These are phyloP conservation scores for Paralagenidium karlingii DNA, from an alignment of 352 stramenopile species.

Conservation along the genomic window DNA sequence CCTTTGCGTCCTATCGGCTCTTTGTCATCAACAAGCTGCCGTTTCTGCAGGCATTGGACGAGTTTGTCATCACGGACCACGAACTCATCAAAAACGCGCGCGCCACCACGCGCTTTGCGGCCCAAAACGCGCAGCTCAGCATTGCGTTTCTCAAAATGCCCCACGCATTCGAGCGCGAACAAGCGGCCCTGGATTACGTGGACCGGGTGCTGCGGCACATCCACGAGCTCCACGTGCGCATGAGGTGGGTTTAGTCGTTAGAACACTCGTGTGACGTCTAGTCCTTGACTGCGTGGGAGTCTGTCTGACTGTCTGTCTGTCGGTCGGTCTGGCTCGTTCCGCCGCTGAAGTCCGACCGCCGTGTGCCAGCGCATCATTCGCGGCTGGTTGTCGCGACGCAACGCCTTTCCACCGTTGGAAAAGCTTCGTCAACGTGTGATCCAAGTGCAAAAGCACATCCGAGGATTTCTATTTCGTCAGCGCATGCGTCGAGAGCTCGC, in stretches of 20 bases:
- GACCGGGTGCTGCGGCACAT: neutral
- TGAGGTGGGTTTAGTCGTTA: neutral
- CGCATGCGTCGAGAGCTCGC: constrained; percentile 30
- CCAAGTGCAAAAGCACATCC: constrained; percentile 34
- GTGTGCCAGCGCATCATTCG: constrained; percentile 22
- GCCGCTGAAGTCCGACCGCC: constrained; percentile 11
- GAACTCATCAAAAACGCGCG: constrained; percentile 39
- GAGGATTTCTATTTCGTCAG: constrained; percentile 46
- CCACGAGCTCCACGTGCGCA: neutral
- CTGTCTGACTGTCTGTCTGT: too few species aligned
- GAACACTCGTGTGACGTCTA: neutral
- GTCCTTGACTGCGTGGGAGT: neutral
- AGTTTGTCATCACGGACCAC: constrained; percentile 44
- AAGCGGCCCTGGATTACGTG: neutral
- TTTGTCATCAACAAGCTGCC: constrained; percentile 62
- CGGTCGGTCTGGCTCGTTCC: too few species aligned
- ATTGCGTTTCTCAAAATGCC: too few species aligned
- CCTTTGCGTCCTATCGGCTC: constrained; percentile 24
- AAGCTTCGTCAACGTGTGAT: constrained; percentile 31
- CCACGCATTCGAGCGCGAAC: too few species aligned
- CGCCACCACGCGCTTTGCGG: constrained; percentile 20
- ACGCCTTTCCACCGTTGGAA: constrained; percentile 21
- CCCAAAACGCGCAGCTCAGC: constrained; percentile 15
- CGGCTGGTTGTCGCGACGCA: constrained; percentile 32
- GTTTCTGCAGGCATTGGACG: constrained; percentile 40